These are phyloP conservation scores for Phytophthora pseudosyringae DNA, from an alignment of 352 stramenopile genomes.

Conservation along the genomic window DNA sequence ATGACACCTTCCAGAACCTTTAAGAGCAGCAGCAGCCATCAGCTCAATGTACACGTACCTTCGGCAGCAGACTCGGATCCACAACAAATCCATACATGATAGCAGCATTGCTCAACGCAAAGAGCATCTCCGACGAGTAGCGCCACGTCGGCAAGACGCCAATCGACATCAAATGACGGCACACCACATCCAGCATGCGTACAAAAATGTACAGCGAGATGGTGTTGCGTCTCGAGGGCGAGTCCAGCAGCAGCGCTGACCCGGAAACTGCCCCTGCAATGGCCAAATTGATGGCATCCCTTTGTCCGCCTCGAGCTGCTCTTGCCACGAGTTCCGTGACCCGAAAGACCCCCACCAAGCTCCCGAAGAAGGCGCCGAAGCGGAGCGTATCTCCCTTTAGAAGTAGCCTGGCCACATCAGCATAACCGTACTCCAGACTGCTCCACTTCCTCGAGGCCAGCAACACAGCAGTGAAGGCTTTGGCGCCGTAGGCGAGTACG, in stretches of 20 bases:
- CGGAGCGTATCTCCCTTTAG: slow-evolving; percentile 72
- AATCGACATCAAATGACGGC: slow-evolving; percentile 67
- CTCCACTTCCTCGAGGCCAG: slow-evolving; percentile 84
- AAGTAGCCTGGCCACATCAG: slow-evolving; percentile 74
- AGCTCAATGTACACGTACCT: slow-evolving; percentile 54
- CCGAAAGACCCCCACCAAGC: slow-evolving; percentile 76
- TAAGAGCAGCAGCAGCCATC: background rate
- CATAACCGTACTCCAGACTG: slow-evolving; percentile 76
- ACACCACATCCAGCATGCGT: slow-evolving; percentile 84
- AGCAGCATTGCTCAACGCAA: slow-evolving; percentile 73
- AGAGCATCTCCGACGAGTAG: slow-evolving; percentile 79
- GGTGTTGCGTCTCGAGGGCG: slow-evolving; percentile 60
- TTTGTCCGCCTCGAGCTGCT: slow-evolving; percentile 46
- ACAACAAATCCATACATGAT: slow-evolving; percentile 87
- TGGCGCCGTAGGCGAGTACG: slow-evolving; percentile 79
- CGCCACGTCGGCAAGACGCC: slow-evolving; percentile 57
- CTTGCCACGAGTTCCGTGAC: slow-evolving; percentile 64
- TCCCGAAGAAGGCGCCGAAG: slow-evolving; percentile 81
- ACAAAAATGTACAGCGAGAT: slow-evolving; percentile 90
- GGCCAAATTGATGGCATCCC: slow-evolving; percentile 66
- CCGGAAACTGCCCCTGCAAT: slow-evolving; percentile 74
- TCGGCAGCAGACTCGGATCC: slow-evolving; percentile 69
- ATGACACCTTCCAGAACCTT: background rate
- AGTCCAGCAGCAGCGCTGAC: slow-evolving; percentile 75
- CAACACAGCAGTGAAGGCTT: slow-evolving; percentile 82